These are phyloP conservation scores for Starmera caribaea DNA, from an alignment of 805 yeast genomes.

Conservation along the genomic window DNA sequence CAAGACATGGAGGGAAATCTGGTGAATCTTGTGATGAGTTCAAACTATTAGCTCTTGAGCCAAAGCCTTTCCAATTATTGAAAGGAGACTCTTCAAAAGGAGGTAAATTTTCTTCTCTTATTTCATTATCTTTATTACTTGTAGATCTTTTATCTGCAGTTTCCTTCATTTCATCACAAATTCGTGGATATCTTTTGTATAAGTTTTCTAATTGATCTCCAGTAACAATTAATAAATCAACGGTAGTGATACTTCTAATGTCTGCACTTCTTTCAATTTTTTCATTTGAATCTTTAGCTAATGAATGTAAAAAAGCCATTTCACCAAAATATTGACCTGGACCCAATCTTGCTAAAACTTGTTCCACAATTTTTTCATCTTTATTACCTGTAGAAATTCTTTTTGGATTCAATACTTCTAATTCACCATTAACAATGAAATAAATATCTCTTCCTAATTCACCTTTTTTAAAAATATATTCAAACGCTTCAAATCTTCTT, in stretches of 20 bases:
- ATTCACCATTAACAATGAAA: slow-evolving; percentile 59
- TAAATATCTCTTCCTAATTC: slow-evolving; percentile 55
- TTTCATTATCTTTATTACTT: slow-evolving; percentile 16
- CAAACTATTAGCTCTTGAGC: slow-evolving; percentile 3
- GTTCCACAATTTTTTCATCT: slow-evolving; percentile 21
- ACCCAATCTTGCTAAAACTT: slow-evolving; percentile 46
- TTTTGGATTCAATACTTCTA: slow-evolving; percentile 47
- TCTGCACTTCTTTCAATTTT: slow-evolving; percentile 43
- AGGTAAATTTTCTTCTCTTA: neutral
- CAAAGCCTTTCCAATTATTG: slow-evolving; percentile 17
- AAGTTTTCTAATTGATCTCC: slow-evolving; percentile 44
- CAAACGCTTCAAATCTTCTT: slow-evolving; percentile 40
- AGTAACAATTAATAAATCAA: slow-evolving; percentile 51
- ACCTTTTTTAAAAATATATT: slow-evolving; percentile 50
- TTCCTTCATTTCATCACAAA: slow-evolving; percentile 47
- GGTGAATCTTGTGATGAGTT: neutral
- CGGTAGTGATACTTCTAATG: slow-evolving; percentile 49
- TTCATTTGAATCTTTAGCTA: slow-evolving; percentile 21
- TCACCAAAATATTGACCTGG: slow-evolving; percentile 69
- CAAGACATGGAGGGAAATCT: neutral
- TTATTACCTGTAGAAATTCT: slow-evolving; percentile 12
- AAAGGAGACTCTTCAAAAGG: slow-evolving; percentile 9
- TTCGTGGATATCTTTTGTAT: slow-evolving; percentile 46
- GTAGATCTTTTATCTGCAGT: slow-evolving; percentile 47
- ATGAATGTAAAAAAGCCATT: slow-evolving; percentile 52